These are phyloP conservation scores for Mycena amicta DNA, from an alignment of 768 basidiomycete genomes.

Conservation along the genomic window DNA sequence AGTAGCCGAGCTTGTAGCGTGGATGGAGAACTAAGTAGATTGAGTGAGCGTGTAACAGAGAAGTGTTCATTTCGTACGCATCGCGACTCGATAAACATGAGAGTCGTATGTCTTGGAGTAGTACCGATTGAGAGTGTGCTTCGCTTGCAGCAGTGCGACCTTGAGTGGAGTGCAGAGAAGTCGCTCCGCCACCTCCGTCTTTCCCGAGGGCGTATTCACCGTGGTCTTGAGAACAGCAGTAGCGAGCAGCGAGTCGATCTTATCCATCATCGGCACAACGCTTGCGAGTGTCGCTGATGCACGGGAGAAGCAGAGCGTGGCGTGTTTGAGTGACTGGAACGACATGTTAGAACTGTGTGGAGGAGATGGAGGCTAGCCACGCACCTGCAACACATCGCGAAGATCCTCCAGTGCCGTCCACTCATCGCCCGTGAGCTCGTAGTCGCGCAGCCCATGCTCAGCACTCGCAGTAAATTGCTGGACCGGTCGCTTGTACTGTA, in stretches of 20 bases:
- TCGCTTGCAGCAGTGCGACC: slow-evolving; percentile 18
- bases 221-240: slow-evolving; percentile 12
- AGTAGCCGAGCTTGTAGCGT: slow-evolving; percentile 37
- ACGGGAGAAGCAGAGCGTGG: slow-evolving; percentile 27
- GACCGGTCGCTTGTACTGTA: slow-evolving; percentile 15
- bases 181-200: neutral
- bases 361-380: neutral
- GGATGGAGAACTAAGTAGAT: slow-evolving; percentile 9
- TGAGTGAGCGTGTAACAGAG: no score
- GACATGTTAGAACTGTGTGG: neutral
- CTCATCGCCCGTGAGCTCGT: slow-evolving; percentile 15
- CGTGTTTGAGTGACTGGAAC: slow-evolving; percentile 19
- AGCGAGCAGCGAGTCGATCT: slow-evolving; percentile 27
- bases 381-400: slow-evolving; percentile 25
- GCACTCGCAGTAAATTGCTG: slow-evolving; percentile 4
- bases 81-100: slow-evolving; percentile 33
- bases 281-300: slow-evolving; percentile 26
- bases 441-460: slow-evolving; percentile 1
- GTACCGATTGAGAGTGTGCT: slow-evolving; percentile 27
- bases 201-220: neutral
- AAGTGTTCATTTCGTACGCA: slow-evolving; percentile 34
- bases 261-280: slow-evolving; percentile 31
- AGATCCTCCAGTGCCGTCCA: slow-evolving; percentile 22
- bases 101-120: slow-evolving; percentile 30
- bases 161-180: slow-evolving; percentile 10